phyloP scores from a whole-genome alignment of 2,329 filamentous ascomycete genomes.

The Leptographium procerum region DNA sequence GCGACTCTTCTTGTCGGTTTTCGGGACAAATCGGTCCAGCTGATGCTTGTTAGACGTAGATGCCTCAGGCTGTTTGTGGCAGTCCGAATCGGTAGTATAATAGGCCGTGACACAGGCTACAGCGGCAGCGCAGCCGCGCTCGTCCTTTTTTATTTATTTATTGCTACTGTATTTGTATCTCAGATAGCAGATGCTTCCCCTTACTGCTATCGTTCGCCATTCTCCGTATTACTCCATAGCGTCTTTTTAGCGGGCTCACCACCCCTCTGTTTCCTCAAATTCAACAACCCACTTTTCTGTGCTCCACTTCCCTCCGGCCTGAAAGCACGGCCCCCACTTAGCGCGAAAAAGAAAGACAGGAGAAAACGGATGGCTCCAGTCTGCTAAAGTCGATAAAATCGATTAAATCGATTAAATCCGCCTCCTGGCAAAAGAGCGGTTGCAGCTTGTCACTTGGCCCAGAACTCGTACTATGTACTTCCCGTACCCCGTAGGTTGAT shows the following conservation, averaged over 20 bases:
- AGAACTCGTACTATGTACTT: too few species aligned
- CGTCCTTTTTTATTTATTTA: too few species aligned
- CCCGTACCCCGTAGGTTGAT: too few species aligned
- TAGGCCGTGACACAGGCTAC: slow-evolving; percentile 12
- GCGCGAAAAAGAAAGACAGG: neutral
- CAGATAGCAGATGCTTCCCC: neutral
- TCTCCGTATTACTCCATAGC: neutral
- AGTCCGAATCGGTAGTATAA: neutral
- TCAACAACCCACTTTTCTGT: neutral
- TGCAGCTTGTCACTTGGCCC: too few species aligned
- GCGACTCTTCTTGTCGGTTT: neutral
- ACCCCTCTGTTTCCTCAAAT: neutral
- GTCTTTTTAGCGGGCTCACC: neutral
- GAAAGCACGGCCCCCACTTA: slow-evolving; percentile 8
- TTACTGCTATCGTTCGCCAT: slow-evolving; percentile 1
- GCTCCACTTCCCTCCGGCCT: neutral
- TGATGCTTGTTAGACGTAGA: neutral
- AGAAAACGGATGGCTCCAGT: neutral
- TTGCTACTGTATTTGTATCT: too few species aligned
- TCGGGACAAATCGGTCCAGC: neutral
- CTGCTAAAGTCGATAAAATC: slow-evolving; percentile 4
- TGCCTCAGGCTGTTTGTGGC: neutral
- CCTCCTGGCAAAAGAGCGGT: too few species aligned
- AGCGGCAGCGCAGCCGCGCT: neutral
- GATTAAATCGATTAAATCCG: too few species aligned